Evolutionary conservation across 2,329 filamentous ascomycete genomes (phyloP).

Genomic region (Thermothelomyces thermophilus): DNA sequence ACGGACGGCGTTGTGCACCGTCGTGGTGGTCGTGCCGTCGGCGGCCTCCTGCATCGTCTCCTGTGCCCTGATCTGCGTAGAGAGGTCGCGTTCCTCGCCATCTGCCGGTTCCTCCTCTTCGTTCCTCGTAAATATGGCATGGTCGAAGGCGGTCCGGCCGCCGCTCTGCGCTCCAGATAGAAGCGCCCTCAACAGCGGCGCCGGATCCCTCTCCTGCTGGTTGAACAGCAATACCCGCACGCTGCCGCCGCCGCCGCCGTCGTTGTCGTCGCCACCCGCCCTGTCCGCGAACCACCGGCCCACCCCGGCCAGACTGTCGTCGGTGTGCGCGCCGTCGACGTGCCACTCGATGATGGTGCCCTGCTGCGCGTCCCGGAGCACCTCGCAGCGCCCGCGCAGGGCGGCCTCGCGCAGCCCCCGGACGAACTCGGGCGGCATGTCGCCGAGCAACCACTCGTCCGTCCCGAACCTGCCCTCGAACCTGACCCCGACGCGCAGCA

Average conservation of each 20-base stretch:
- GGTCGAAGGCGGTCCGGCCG: conserved; percentile 49
- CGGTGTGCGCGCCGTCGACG: conserved; percentile 82
- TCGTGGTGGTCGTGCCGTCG: conserved; percentile 10
- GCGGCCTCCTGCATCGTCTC: conserved; percentile 18
- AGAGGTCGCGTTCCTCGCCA: conserved; percentile 46
- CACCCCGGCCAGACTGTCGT: conserved; percentile 71
- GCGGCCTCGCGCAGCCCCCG: conserved; percentile 59
- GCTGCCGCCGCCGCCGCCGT: conserved; percentile 15
- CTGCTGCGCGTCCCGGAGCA: conserved; percentile 42
- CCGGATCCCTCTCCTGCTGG: conserved; percentile 78
- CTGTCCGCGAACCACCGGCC: conserved; percentile 66
- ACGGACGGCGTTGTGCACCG: conserved; percentile 10
- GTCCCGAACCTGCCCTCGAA: conserved; percentile 19
- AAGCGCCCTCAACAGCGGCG: conserved; percentile 56
- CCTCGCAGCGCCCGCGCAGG: conserved; percentile 73
- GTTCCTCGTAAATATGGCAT: conserved; percentile 79
- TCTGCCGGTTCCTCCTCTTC: conserved; percentile 34
- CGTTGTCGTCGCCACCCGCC: conserved; percentile 11
- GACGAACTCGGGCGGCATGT: conserved; percentile 49
- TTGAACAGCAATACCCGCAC: conserved; percentile 72
- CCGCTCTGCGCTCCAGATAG: conserved; percentile 46
- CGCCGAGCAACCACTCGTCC: conserved; percentile 13
- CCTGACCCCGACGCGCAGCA: conserved; percentile 31
- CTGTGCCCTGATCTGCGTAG: conserved; percentile 50
- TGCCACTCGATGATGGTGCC: conserved; percentile 55